phyloP scores from a whole-genome alignment of 1,139 yeast genomes.

The Diutina rugosa region DNA sequence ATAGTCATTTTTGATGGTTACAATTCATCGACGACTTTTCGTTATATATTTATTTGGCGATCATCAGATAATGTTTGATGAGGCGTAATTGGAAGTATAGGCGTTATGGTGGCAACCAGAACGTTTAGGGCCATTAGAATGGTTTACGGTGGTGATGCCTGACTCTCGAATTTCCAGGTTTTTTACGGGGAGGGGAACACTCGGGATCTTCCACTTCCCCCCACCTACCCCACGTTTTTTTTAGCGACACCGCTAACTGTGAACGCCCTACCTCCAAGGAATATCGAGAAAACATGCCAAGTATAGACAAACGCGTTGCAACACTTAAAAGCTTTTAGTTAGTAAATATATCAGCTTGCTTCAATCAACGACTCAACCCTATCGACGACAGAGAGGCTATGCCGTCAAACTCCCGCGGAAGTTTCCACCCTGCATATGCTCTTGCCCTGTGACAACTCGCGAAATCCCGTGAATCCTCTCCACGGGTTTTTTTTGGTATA shows the following conservation, averaged over 20 bases:
- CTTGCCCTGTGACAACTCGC: background rate
- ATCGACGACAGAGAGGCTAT: no score
- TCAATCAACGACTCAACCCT: no score
- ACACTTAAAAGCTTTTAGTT: no score
- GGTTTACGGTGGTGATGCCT: background rate
- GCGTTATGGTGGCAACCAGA: background rate
- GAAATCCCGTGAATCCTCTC: background rate
- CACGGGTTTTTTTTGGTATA: background rate
- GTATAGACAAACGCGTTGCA: no score
- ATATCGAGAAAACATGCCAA: no score
- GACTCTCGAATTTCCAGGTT: background rate
- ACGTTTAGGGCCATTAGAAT: background rate
- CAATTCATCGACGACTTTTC: no score
- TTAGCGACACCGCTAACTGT: background rate
- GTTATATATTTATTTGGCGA: no score
- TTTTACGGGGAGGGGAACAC: background rate
- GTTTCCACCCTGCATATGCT: background rate
- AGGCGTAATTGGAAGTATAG: background rate
- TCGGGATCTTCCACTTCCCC: background rate
- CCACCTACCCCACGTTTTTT: background rate
- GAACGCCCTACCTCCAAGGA: no score
- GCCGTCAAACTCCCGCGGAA: background rate
- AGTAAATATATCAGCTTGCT: no score
- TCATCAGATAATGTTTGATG: no score
- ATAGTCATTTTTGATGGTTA: no score